These are phyloP conservation scores for Cladosporium sp. DNA, from an alignment of 2,329 filamentous ascomycete species.

Conservation along the genomic window DNA sequence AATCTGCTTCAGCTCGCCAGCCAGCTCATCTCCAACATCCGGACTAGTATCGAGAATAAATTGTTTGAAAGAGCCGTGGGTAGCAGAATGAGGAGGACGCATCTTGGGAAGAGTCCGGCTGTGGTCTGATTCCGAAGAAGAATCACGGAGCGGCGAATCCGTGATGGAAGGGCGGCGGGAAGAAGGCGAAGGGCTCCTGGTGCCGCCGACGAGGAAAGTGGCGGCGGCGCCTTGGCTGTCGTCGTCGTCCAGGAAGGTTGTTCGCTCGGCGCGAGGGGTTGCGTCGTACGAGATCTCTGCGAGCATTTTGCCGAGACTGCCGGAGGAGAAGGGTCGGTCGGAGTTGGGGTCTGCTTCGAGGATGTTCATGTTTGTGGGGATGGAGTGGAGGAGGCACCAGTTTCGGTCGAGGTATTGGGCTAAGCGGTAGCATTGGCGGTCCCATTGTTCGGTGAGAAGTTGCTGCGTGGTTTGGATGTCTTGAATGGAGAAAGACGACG, in stretches of 20 bases:
- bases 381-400: constrained; percentile 40
- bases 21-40: neutral
- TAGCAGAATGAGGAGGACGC: neutral
- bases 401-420: constrained; percentile 46
- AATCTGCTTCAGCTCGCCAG: neutral
- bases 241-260: constrained; percentile 28
- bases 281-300: constrained; percentile 44
- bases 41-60: constrained; percentile 8
- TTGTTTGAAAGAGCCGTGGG: constrained; percentile 1
- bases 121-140: neutral
- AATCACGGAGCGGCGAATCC: neutral
- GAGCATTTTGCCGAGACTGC: constrained; percentile 37
- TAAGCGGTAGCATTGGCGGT: constrained; percentile 44
- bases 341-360: constrained; percentile 40
- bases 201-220: neutral
- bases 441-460: constrained; percentile 48
- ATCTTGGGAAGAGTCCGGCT: neutral
- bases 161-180: neutral
- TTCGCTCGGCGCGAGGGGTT: constrained; percentile 40
- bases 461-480: constrained; percentile 47
- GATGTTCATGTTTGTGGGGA: constrained; percentile 41
- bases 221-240: neutral
- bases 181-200: neutral
- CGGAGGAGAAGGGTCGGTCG: constrained; percentile 39
- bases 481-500: constrained; percentile 39